Evolutionary conservation across 108 stramenopile genomes (phyloP), one percentile per base, ranked within the genome.

Genomic region (Skeletonema potamos): DNA sequence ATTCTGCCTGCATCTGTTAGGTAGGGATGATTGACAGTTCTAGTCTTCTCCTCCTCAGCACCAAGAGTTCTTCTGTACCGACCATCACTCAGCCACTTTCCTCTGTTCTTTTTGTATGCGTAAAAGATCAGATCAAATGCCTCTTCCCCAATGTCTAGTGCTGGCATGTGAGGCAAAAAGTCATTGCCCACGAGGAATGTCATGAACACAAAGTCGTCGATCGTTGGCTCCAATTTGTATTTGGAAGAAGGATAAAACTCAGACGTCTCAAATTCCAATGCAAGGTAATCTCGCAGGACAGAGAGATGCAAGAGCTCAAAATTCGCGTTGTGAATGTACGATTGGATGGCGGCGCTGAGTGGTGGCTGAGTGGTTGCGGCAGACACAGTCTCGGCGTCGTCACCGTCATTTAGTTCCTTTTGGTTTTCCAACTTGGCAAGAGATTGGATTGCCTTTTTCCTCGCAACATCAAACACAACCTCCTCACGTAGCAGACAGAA

Each of bases 131-230:
- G 88, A 73, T 97, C 96, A 72, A 99, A 91, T 5, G 97, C 98
- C 26, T 96, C 91, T 56, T 99, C 98, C 27, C 89, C 94, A 75
- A 99, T 99, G 73, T 97, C 97, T 18, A 99, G 67, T 28, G 96
- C 95, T 26, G 98, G 98, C 90, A 98, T 89, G 83, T 97, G 96
- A 17, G 99, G 99, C 43, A 99, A 76, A 83, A 99, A 99, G 64
- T 99, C 99, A 80, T 99, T 99, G 37, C 99, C 99, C 11, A 98
- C 96, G 56, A 99, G 86, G 57, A 98, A 93, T 48, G 97, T 98
- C 90, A 99, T 90, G 74, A 99, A 95, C 6, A 99, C 98, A 73
- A 98, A 99, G 61, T 99, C 99, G 82, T 99, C 99, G 67, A 99
- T 92, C 13, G 96, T 94, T 3, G 87, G 82, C 61, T 98, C 97